Percentiles rank a stretch among this genome's conserved stretches.
Conservation (phyloP, 1,139 yeast genomes). For the Blastobotrys elegans region DNA sequence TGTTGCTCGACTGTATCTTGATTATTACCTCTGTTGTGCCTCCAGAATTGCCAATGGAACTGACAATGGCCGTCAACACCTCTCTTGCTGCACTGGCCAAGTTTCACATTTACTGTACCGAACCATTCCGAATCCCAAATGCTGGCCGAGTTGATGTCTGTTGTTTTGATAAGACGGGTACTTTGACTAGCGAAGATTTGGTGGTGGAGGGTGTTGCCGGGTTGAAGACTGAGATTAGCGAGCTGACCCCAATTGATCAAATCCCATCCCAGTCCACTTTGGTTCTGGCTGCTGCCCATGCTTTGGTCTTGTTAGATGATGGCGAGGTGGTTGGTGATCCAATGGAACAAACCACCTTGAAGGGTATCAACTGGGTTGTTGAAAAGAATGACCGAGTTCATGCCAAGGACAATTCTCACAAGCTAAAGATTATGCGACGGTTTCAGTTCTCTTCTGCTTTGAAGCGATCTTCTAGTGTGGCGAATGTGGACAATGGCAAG, state of each 20-base stretch:
- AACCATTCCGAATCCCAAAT: slow-evolving; percentile 95
- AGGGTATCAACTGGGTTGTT: slow-evolving; percentile 82
- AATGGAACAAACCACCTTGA: slow-evolving; percentile 94
- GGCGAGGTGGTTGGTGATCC: slow-evolving; percentile 99
- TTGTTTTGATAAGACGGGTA: slow-evolving; percentile 98
- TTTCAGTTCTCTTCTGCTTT: slow-evolving; percentile 95
- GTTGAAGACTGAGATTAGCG: slow-evolving; percentile 48
- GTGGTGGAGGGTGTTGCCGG: slow-evolving; percentile 97
- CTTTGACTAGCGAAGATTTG: slow-evolving; percentile 93
- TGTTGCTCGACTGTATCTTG: slow-evolving; percentile 90
- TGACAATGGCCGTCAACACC: slow-evolving; percentile 94
- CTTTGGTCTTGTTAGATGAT: slow-evolving; percentile 85
- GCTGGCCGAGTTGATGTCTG: slow-evolving; percentile 98
- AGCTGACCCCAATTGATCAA: slow-evolving; percentile 51
- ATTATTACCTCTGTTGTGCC: slow-evolving; percentile 98
- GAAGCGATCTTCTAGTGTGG: slow-evolving; percentile 89
- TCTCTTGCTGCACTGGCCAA: slow-evolving; percentile 85
- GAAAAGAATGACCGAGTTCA: slow-evolving; percentile 56
- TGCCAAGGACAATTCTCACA: slow-evolving; percentile 32
- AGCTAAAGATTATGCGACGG: slow-evolving; percentile 75
- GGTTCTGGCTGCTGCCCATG: slow-evolving; percentile 94
- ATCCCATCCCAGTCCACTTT: slow-evolving; percentile 64
- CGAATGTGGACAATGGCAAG: slow-evolving; percentile 49
- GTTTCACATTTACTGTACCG: slow-evolving; percentile 91
- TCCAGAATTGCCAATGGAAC: slow-evolving; percentile 98